Evolutionary conservation across 805 yeast genomes (phyloP), one percentile per base, ranked within the genome.

Genomic region (Scheffersomyces lignosus): DNA sequence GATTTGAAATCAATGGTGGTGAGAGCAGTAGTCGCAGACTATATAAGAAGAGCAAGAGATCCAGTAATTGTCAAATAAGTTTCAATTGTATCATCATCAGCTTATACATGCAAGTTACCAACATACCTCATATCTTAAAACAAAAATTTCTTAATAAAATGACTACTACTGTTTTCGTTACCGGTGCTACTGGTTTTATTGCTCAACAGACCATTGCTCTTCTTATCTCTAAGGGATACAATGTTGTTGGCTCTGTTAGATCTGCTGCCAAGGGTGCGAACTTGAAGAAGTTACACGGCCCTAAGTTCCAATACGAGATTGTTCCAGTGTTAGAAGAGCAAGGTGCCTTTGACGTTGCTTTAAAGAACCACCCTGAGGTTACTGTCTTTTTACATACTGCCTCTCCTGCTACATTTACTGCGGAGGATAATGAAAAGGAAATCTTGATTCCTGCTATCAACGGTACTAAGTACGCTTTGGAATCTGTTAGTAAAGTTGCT

Each of bases 151-250:
- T n/a, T n/a, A n/a, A n/a, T n/a, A n/a, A n/a, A n/a, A n/a, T n/a
- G n/a, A n/a, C n/a, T n/a, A n/a, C n/a, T n/a, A n/a, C 26, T n/a
- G 59, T 63, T 9, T 64, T 75, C 31, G 71, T 76, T 30, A 59
- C 80, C 3, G 81, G 81, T 22, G 78, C 78, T 9, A 58, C 73
- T 3, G 81, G 81, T 3, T 76, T 60, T 46, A 66, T 77, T 40
- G 80, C 81, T 25, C 69, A 62, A 56, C 73, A 15, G 61, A n/a
- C n/a, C n/a, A n/a, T 75, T 25, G 59, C 62, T 30, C 52, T 49
- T 25, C 62, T 77, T 33, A 45, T 77, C 17, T 49, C 55, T 7
- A 53, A 60, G 18, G 64, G 60, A 8, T 73, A 74, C 44, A 52
- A 55, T 8, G 81, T 77, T 13, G 65, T 77, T 36, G 81, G 80